A percentile compares a stretch with the other conserved stretches of the same genome.
Conservation (phyloP, 768 basidiomycete species). For the Hysterangium stoloniferum region DNA sequence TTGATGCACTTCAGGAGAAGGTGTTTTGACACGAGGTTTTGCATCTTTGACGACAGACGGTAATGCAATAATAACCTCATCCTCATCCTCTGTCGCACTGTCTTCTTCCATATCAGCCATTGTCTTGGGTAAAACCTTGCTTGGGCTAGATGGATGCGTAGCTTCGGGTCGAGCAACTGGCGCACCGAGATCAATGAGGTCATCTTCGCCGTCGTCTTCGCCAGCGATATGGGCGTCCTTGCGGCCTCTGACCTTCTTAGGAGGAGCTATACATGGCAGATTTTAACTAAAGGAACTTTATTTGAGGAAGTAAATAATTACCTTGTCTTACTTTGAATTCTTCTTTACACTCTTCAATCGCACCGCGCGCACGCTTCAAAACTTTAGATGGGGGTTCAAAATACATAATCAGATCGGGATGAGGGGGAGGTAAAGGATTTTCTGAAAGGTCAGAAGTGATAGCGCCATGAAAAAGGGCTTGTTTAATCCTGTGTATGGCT, state of each 20-base stretch:
- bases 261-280: slow-evolving; percentile 33
- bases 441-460: slow-evolving; percentile 64
- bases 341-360: slow-evolving; percentile 53
- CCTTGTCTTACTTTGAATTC: slow-evolving; percentile 77
- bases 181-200: slow-evolving; percentile 21
- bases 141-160: slow-evolving; percentile 12
- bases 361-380: slow-evolving; percentile 47
- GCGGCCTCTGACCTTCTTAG: slow-evolving; percentile 50
- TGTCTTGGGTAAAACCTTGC: slow-evolving; percentile 15
- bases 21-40: not conserved
- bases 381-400: slow-evolving; percentile 69
- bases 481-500: slow-evolving; percentile 82
- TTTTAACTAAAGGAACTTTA: too few species aligned
- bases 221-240: slow-evolving; percentile 60
- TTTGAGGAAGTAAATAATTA: slow-evolving; percentile 18
- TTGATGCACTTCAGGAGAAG: slow-evolving; percentile 1
- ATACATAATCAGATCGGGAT: slow-evolving; percentile 78
- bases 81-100: slow-evolving; percentile 7
- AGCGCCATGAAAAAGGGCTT: slow-evolving; percentile 87
- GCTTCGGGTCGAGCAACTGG: slow-evolving; percentile 46
- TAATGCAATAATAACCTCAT: not conserved
- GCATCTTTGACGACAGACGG: not conserved
- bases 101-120: not conserved
- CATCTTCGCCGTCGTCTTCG: slow-evolving; percentile 48
- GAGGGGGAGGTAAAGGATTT: slow-evolving; percentile 77